Conservation (phyloP, 139 green algal species). For the Coccomyxa sp. region DNA sequence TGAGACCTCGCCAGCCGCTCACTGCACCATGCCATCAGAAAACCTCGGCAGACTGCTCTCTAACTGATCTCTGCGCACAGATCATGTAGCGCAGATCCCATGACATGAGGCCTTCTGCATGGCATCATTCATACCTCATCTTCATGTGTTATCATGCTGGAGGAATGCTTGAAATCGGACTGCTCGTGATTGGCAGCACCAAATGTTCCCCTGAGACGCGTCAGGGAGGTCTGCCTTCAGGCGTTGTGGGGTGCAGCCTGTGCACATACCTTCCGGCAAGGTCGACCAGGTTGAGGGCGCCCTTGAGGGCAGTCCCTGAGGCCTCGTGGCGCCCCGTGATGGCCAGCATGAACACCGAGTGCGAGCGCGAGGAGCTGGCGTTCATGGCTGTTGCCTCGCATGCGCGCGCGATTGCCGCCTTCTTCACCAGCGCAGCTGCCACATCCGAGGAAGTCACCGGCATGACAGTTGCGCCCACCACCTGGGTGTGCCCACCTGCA, state of each 20-base stretch:
- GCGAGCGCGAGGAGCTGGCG: slow-evolving; percentile 73
- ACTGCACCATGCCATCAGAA: slow-evolving; percentile 35
- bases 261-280: slow-evolving; percentile 72
- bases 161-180: too few relatives aligned
- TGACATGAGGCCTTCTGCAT: neutral
- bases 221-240: neutral
- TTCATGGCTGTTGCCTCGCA: slow-evolving; percentile 94
- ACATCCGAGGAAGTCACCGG: slow-evolving; percentile 45
- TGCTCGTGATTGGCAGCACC: too few relatives aligned
- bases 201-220: neutral
- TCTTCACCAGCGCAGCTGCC: slow-evolving; percentile 58
- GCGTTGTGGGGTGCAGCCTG: neutral
- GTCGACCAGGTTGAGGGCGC: slow-evolving; percentile 90
- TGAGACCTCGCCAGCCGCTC: slow-evolving; percentile 73
- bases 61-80: too few relatives aligned
- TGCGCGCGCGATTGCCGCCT: slow-evolving; percentile 56
- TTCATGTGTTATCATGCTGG: too few relatives aligned
- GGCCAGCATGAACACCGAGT: slow-evolving; percentile 96
- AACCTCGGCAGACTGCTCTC: neutral
- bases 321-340: slow-evolving; percentile 77
- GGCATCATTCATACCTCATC: too few relatives aligned
- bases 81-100: neutral
- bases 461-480: slow-evolving; percentile 50
- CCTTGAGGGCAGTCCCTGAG: slow-evolving; percentile 56
- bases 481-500: slow-evolving; percentile 68